Evolutionary conservation across 1,284 basidiomycete species (phyloP).

Genomic region (Ceratobasidium sp.): DNA sequence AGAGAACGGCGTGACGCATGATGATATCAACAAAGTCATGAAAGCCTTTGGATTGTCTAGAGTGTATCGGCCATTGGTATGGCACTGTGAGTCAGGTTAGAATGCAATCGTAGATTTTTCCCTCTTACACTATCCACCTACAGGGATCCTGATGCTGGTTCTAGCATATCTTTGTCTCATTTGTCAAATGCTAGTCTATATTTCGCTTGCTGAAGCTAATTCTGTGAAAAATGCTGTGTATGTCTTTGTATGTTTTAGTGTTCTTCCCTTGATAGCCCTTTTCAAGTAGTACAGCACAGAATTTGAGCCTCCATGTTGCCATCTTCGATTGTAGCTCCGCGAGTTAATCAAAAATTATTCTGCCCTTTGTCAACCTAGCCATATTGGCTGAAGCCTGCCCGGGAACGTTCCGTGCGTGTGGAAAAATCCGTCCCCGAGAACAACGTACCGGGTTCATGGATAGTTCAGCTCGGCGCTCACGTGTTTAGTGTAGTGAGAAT

Average conservation of each 20-base stretch:
- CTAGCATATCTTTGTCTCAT: neutral
- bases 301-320: too few species aligned
- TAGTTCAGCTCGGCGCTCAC: too few species aligned
- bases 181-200: neutral
- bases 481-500: too few species aligned
- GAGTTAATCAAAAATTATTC: too few species aligned
- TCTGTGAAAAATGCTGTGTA: neutral
- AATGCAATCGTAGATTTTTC: constrained; percentile 1
- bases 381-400: too few species aligned
- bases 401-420: too few species aligned
- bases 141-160: constrained; percentile 4
- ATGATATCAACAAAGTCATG: neutral
- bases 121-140: neutral
- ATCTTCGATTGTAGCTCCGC: too few species aligned
- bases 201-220: neutral
- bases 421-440: too few species aligned
- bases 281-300: too few species aligned
- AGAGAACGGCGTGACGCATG: neutral
- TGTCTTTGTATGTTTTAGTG: neutral
- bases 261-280: too few species aligned
- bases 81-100: neutral
- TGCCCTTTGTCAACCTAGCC: too few species aligned
- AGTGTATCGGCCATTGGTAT: neutral
- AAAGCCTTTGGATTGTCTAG: neutral
- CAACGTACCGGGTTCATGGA: too few species aligned